Evolutionary conservation across 208 protist genomes (phyloP).

Genomic region (Phytomonas sp.): DNA sequence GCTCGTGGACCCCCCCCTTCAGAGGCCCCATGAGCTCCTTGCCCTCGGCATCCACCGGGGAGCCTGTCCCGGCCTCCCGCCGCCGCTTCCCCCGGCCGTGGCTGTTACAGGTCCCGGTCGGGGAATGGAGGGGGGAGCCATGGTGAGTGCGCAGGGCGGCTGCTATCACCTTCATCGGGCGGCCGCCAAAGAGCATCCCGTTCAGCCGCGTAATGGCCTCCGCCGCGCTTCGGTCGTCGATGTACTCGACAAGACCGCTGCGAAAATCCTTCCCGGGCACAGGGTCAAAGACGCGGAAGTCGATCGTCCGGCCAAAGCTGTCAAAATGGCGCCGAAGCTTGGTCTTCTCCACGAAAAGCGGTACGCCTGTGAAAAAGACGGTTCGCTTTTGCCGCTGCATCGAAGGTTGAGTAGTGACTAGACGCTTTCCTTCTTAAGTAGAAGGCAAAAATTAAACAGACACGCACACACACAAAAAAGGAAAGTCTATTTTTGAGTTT

Average conservation of each 20-base stretch:
- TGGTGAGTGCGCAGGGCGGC: neutral
- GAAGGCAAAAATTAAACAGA: neutral
- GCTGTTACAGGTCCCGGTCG: neutral
- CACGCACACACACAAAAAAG: constrained; percentile 5
- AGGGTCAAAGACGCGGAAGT: constrained; percentile 56
- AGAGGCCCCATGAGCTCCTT: constrained; percentile 1
- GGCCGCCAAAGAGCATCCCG: constrained; percentile 61
- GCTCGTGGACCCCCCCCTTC: constrained; percentile 28
- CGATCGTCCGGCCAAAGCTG: constrained; percentile 69
- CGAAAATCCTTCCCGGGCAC: constrained; percentile 61
- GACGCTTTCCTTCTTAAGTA: too few relatives aligned
- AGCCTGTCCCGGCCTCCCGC: constrained; percentile 6
- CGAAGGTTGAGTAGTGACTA: too few relatives aligned
- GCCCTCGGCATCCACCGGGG: constrained; percentile 6
- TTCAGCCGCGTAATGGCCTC: constrained; percentile 71
- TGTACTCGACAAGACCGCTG: constrained; percentile 73
- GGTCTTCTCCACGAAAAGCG: constrained; percentile 42
- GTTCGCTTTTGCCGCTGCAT: constrained; percentile 23
- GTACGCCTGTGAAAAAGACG: constrained; percentile 84
- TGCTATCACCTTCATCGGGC: constrained; percentile 55
- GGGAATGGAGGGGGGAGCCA: neutral
- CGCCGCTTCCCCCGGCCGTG: constrained; percentile 24
- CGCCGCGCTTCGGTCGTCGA: constrained; percentile 60
- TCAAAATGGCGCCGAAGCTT: constrained; percentile 78
- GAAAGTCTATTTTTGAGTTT: constrained; percentile 2